phyloP scores from a whole-genome alignment of 768 basidiomycete genomes.

The Cytidiella melzeri region DNA sequence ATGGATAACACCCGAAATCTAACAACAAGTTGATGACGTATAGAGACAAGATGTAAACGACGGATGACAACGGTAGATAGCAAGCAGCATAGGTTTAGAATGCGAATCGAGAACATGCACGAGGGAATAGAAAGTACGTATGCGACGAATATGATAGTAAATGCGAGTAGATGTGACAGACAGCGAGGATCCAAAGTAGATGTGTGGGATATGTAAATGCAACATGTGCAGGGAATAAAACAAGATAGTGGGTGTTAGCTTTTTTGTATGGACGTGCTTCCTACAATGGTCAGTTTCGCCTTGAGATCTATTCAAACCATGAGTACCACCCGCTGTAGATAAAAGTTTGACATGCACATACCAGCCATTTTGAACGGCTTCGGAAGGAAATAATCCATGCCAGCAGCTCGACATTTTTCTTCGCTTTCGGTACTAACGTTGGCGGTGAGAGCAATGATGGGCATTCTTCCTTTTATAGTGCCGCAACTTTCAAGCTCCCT shows the following conservation, averaged over 20 bases:
- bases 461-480: slow-evolving; percentile 17
- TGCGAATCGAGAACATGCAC: no score
- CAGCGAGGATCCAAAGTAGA: not conserved
- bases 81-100: no score
- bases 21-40: no score
- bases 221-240: no score
- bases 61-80: no score
- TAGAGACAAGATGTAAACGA: no score
- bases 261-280: not conserved
- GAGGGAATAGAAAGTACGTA: not conserved
- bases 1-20: no score
- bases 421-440: slow-evolving; percentile 25
- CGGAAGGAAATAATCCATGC: slow-evolving; percentile 25
- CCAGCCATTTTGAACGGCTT: slow-evolving; percentile 23
- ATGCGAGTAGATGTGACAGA: not conserved
- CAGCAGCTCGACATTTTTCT: slow-evolving; percentile 20
- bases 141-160: not conserved
- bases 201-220: no score
- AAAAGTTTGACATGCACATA: slow-evolving; percentile 4
- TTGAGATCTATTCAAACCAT: slow-evolving; percentile 5
- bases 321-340: not conserved
- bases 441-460: slow-evolving; percentile 25
- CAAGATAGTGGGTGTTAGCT: not conserved
- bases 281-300: not conserved
- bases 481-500: slow-evolving; percentile 20